phyloP scores from a whole-genome alignment of 2,329 filamentous ascomycete genomes.

The Ilyonectria destructans region DNA sequence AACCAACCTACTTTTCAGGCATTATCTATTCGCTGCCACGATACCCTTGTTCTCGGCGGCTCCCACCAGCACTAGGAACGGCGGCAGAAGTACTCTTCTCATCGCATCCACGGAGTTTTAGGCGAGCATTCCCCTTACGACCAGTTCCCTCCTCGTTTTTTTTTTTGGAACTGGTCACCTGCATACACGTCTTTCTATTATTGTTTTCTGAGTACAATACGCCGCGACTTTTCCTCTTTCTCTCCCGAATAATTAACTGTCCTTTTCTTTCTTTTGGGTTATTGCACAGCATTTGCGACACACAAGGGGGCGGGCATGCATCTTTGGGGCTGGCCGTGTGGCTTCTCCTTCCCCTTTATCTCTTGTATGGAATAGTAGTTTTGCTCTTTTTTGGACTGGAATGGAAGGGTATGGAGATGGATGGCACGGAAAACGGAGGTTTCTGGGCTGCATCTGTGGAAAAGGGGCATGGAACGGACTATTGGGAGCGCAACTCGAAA shows the following conservation, averaged over 20 bases:
- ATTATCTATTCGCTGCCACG: slow-evolving; percentile 41
- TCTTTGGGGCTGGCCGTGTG: background rate
- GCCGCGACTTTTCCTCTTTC: background rate
- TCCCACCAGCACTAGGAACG: slow-evolving; percentile 19
- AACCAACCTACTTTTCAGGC: slow-evolving; percentile 22
- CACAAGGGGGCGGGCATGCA: slow-evolving; percentile 1
- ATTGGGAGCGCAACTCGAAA: slow-evolving; percentile 3
- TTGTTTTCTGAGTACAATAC: slow-evolving; percentile 25
- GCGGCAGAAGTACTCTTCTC: slow-evolving; percentile 9
- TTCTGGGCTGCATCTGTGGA: slow-evolving; percentile 19
- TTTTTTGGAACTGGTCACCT: slow-evolving; percentile 13
- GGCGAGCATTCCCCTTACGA: slow-evolving; percentile 16
- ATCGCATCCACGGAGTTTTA: slow-evolving; percentile 30
- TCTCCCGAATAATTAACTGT: slow-evolving; percentile 18
- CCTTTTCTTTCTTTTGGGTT: slow-evolving; percentile 2
- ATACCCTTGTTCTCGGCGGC: slow-evolving; percentile 41
- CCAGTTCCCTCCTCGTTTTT: slow-evolving; percentile 8
- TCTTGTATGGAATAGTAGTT: slow-evolving; percentile 25
- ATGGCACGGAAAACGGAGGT: slow-evolving; percentile 15
- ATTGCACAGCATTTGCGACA: slow-evolving; percentile 23
- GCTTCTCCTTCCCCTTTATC: background rate
- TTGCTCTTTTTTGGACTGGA: slow-evolving; percentile 8
- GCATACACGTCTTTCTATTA: slow-evolving; percentile 23
- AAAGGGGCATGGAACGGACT: slow-evolving; percentile 19
- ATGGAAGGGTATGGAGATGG: slow-evolving; percentile 18